Evolutionary conservation across 495 filamentous ascomycete species (phyloP).

Genomic region (Schizothecium vesticola): DNA sequence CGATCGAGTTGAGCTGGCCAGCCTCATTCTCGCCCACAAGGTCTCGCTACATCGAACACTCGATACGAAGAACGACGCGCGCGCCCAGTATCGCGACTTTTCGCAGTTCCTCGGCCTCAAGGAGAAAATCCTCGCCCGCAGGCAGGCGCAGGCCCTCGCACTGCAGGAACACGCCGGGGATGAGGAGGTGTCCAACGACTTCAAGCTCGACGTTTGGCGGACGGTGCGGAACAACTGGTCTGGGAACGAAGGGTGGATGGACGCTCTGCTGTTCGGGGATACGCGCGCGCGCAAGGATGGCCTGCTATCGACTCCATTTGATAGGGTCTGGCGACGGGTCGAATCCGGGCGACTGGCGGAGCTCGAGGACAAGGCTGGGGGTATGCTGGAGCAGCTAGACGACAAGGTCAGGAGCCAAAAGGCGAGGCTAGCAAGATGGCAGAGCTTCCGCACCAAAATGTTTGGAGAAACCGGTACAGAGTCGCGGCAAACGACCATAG

Average conservation of each 20-base stretch:
- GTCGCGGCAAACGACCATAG: constrained; percentile 11
- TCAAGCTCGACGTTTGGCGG: constrained; percentile 40
- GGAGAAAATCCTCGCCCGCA: constrained; percentile 35
- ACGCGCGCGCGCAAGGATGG: constrained; percentile 52
- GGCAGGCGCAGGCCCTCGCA: constrained; percentile 38
- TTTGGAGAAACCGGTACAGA: constrained; percentile 31
- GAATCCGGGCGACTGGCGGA: constrained; percentile 49
- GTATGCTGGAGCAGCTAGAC: constrained; percentile 59
- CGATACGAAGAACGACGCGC: constrained; percentile 50
- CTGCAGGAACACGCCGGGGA: constrained; percentile 11
- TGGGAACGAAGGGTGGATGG: constrained; percentile 63
- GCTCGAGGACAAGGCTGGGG: constrained; percentile 39
- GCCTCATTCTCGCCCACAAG: constrained; percentile 68
- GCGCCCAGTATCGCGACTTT: constrained; percentile 51
- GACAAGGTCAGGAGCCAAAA: constrained; percentile 55
- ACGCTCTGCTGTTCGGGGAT: constrained; percentile 61
- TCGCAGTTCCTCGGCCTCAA: constrained; percentile 50
- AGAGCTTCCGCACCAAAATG: constrained; percentile 54
- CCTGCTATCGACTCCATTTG: constrained; percentile 59
- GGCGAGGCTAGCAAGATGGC: constrained; percentile 63
- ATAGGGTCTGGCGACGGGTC: constrained; percentile 60
- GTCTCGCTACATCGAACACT: constrained; percentile 52
- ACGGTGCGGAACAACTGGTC: constrained; percentile 67
- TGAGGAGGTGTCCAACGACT: constrained; percentile 31
- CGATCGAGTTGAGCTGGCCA: constrained; percentile 56